Evolutionary conservation across 2,329 filamentous ascomycete species (phyloP).

Genomic region (Fulvia fulva): DNA sequence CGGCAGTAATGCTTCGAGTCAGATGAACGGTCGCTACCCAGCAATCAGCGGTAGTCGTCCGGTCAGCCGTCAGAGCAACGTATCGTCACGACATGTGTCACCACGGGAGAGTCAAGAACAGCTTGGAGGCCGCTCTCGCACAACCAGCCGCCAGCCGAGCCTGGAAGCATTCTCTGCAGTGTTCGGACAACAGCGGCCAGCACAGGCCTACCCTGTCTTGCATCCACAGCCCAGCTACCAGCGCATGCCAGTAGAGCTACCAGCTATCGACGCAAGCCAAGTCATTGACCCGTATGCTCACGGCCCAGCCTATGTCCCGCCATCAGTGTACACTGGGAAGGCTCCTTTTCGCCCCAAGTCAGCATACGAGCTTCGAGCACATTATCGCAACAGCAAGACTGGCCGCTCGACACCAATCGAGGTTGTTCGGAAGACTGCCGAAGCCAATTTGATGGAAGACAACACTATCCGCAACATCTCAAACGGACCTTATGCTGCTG

Average conservation of each 20-base stretch:
- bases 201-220: background rate
- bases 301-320: background rate
- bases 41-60: conserved; percentile 36
- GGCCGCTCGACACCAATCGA: conserved; percentile 22
- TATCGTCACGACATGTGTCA: background rate
- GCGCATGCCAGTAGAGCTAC: background rate
- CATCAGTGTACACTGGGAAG: conserved; percentile 1
- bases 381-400: conserved; percentile 25
- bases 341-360: conserved; percentile 23
- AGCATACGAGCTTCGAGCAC: conserved; percentile 33
- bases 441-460: conserved; percentile 29
- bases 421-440: conserved; percentile 20
- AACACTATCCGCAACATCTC: conserved; percentile 31
- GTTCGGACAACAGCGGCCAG: background rate
- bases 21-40: conserved; percentile 46
- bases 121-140: background rate
- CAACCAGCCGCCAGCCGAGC: background rate
- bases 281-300: background rate
- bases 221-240: background rate
- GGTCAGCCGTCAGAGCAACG: conserved; percentile 19
- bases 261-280: background rate
- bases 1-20: conserved; percentile 20
- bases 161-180: background rate
- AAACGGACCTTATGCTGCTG: conserved; percentile 32
- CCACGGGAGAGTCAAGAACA: background rate